Evolutionary conservation across 139 green algal species (phyloP).

Genomic region (Tetradesmus lagerheimii): DNA sequence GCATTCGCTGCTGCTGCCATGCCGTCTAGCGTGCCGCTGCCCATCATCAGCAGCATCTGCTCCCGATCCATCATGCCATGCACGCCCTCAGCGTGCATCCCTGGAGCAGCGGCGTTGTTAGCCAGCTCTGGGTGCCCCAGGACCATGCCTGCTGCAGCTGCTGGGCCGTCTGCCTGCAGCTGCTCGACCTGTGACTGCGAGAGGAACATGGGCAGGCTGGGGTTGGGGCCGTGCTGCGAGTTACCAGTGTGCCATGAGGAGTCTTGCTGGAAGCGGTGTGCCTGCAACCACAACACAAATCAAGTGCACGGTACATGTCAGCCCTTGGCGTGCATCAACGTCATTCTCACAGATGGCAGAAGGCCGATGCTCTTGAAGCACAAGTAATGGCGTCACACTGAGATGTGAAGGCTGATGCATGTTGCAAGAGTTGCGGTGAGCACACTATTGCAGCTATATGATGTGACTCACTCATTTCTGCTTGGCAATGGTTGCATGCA

Average conservation of each 20-base stretch:
- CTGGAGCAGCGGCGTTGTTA: not conserved
- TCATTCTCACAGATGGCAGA: too few species aligned
- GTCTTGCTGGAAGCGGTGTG: conserved; percentile 41
- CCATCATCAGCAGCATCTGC: conserved; percentile 26
- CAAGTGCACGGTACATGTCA: too few species aligned
- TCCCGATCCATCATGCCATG: not conserved
- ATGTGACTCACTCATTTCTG: too few species aligned
- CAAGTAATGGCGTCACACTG: too few species aligned
- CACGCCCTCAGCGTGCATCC: too few species aligned
- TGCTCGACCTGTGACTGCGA: not conserved
- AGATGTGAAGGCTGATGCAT: too few species aligned
- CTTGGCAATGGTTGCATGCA: too few species aligned
- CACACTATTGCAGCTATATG: too few species aligned
- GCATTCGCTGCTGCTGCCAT: conserved; percentile 11
- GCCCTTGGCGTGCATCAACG: too few species aligned
- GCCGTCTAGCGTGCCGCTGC: not conserved
- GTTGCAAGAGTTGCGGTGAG: too few species aligned
- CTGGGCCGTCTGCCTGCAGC: conserved; percentile 24
- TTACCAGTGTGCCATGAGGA: conserved; percentile 38
- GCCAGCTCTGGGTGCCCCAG: not conserved
- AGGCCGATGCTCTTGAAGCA: too few species aligned
- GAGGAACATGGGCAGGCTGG: conserved; percentile 8
- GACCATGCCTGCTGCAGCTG: conserved; percentile 12
- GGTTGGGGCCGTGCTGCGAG: conserved; percentile 21
- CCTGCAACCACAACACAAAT: conserved; percentile 7